phyloP scores from a whole-genome alignment of 768 basidiomycete species.

The Mycena epipterygia region DNA sequence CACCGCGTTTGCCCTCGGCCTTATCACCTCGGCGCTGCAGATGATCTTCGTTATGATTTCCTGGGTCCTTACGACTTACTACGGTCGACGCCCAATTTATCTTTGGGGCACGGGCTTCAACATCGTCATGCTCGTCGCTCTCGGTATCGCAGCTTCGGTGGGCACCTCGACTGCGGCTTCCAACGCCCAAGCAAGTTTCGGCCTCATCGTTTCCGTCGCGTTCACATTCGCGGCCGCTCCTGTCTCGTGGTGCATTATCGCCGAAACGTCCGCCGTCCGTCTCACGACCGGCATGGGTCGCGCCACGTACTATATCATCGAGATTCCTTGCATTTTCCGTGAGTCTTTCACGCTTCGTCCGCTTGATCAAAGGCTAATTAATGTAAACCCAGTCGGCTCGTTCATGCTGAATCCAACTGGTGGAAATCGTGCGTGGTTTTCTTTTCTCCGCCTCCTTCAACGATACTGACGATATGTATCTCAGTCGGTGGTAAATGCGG shows the following conservation, averaged over 20 bases:
- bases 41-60: slow-evolving; percentile 39
- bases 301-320: slow-evolving; percentile 35
- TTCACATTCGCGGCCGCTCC: slow-evolving; percentile 38
- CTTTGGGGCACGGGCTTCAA: slow-evolving; percentile 37
- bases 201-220: slow-evolving; percentile 32
- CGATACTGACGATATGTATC: slow-evolving; percentile 10
- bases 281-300: slow-evolving; percentile 36
- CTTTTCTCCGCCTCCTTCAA: not conserved
- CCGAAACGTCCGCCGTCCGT: slow-evolving; percentile 32
- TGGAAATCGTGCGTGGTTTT: slow-evolving; percentile 28
- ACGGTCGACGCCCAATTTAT: slow-evolving; percentile 31
- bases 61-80: slow-evolving; percentile 35
- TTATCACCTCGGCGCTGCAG: slow-evolving; percentile 37
- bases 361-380: not conserved
- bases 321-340: slow-evolving; percentile 38
- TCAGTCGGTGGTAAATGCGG: slow-evolving; percentile 35
- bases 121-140: slow-evolving; percentile 33
- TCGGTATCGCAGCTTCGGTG: slow-evolving; percentile 34
- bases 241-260: slow-evolving; percentile 32
- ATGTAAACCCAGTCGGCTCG: slow-evolving; percentile 25
- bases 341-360: slow-evolving; percentile 3
- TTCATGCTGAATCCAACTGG: slow-evolving; percentile 37
- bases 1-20: slow-evolving; percentile 33
- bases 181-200: slow-evolving; percentile 30
- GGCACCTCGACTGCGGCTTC: not conserved